Evolutionary conservation across 2,329 filamentous ascomycete species (phyloP).

Genomic region (Trichoderma koningii): DNA sequence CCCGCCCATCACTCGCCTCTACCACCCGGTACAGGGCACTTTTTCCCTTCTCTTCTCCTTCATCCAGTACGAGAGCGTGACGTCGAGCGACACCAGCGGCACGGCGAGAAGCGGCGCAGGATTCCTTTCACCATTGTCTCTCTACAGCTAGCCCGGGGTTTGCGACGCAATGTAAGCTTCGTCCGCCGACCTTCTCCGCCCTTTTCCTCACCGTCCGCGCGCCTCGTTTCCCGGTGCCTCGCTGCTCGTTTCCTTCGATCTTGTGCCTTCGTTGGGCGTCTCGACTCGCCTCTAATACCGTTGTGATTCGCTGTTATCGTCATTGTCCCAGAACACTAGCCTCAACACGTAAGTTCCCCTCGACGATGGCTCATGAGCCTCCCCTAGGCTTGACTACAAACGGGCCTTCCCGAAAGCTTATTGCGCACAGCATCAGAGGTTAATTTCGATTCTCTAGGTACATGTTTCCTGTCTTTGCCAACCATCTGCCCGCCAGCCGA

Average conservation of each 20-base stretch:
- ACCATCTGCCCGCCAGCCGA: neutral
- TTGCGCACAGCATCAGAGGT: neutral
- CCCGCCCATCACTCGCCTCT: constrained; percentile 2
- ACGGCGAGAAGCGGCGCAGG: constrained; percentile 13
- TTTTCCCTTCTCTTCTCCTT: no score
- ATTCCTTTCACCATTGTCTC: neutral
- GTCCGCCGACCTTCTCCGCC: constrained; percentile 1
- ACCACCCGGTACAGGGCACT: constrained; percentile 3
- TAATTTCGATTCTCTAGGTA: neutral
- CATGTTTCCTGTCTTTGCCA: neutral
- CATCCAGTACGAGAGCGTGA: neutral
- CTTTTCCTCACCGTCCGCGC: constrained; percentile 15
- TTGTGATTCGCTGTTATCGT: constrained; percentile 2
- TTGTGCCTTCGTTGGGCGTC: neutral
- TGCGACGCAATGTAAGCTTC: constrained; percentile 29
- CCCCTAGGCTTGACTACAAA: constrained; percentile 6
- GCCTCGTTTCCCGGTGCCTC: neutral
- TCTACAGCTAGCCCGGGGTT: constrained; percentile 20
- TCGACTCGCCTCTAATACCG: constrained; percentile 9
- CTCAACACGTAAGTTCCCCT: constrained; percentile 17
- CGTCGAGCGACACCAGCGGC: constrained; percentile 13
- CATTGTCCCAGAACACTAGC: constrained; percentile 2
- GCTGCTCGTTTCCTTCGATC: neutral
- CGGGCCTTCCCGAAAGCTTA: constrained; percentile 11
- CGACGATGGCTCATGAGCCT: neutral